Evolutionary conservation across 2,329 filamentous ascomycete species (phyloP).

Genomic region (Penicillium crustosum): DNA sequence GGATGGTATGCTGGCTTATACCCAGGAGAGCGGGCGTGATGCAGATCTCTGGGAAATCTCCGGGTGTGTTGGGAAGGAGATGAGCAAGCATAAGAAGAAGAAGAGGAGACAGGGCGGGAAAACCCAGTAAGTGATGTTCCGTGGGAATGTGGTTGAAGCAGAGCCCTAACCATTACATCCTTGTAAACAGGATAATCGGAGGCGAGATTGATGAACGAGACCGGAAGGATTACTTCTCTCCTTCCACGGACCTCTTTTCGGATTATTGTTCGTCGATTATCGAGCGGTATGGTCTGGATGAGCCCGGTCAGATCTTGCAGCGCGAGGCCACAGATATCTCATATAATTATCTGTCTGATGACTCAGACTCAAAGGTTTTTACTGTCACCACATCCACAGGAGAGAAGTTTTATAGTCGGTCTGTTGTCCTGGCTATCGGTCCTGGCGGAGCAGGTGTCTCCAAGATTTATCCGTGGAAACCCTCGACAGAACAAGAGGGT

Average conservation of each 20-base stretch:
- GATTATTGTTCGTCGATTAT: conserved; percentile 62
- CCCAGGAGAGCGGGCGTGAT: conserved; percentile 61
- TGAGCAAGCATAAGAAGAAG: conserved; percentile 73
- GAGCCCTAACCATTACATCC: conserved; percentile 1
- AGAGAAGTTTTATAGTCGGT: conserved; percentile 56
- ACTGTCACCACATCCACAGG: conserved; percentile 59
- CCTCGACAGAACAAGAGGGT: conserved; percentile 42
- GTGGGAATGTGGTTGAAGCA: background rate
- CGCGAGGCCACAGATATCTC: conserved; percentile 62
- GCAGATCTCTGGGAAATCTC: conserved; percentile 67
- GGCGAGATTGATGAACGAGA: conserved; percentile 64
- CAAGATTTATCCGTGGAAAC: conserved; percentile 50
- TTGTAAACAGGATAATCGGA: conserved; percentile 21
- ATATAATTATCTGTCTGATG: conserved; percentile 48
- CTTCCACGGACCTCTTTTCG: conserved; percentile 61
- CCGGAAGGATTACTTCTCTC: conserved; percentile 68
- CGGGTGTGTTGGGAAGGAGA: conserved; percentile 73
- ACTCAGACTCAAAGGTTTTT: conserved; percentile 60
- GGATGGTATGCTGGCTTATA: conserved; percentile 69
- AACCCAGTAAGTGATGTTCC: conserved; percentile 40
- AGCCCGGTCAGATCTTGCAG: conserved; percentile 56
- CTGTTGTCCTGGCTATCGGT: conserved; percentile 70
- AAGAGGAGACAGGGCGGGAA: conserved; percentile 65
- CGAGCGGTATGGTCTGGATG: conserved; percentile 58
- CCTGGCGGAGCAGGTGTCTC: conserved; percentile 64